Percentiles rank a stretch among this genome's conserved stretches.
These are phyloP conservation scores for Euryodendron excelsum DNA, from an alignment of 148 eudicot species.

Conservation along the genomic window DNA sequence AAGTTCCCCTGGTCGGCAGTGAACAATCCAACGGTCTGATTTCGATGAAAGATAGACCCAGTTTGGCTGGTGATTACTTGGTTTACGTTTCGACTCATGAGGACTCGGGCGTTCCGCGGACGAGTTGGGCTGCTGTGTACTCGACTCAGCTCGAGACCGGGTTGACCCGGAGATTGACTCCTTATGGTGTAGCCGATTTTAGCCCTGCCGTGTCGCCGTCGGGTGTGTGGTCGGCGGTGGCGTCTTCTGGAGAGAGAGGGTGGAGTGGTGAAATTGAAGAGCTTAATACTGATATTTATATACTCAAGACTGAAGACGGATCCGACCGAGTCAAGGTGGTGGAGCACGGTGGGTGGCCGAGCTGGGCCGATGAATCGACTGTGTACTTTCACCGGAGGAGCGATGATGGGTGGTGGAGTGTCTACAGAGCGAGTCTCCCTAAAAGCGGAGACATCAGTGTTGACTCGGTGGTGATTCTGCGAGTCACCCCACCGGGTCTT, in stretches of 20 bases:
- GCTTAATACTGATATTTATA: slow-evolving; percentile 62
- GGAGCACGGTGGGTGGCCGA: slow-evolving; percentile 93
- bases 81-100: slow-evolving; percentile 77
- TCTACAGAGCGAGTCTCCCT: slow-evolving; percentile 48
- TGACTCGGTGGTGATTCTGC: slow-evolving; percentile 49
- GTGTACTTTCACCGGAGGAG: slow-evolving; percentile 70
- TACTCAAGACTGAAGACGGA: slow-evolving; percentile 68
- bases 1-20: slow-evolving; percentile 32
- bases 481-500: slow-evolving; percentile 89
- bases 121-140: slow-evolving; percentile 90
- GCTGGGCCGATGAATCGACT: slow-evolving; percentile 70
- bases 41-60: slow-evolving; percentile 80
- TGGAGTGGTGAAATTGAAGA: slow-evolving; percentile 83
- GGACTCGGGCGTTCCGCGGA: slow-evolving; percentile 46
- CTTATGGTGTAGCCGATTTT: slow-evolving; percentile 68
- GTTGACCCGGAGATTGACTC: slow-evolving; percentile 69
- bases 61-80: slow-evolving; percentile 54
- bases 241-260: slow-evolving; percentile 59
- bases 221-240: slow-evolving; percentile 78
- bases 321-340: slow-evolving; percentile 64
- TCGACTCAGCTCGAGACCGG: slow-evolving; percentile 58
- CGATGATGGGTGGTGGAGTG: slow-evolving; percentile 88
- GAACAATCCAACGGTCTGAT: slow-evolving; percentile 19
- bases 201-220: slow-evolving; percentile 94
- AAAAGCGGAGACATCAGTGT: slow-evolving; percentile 17